Evolutionary conservation across 2,329 filamentous ascomycete genomes (phyloP), one percentile per base, ranked within the genome.

Genomic region (Hirsutella thompsonii): DNA sequence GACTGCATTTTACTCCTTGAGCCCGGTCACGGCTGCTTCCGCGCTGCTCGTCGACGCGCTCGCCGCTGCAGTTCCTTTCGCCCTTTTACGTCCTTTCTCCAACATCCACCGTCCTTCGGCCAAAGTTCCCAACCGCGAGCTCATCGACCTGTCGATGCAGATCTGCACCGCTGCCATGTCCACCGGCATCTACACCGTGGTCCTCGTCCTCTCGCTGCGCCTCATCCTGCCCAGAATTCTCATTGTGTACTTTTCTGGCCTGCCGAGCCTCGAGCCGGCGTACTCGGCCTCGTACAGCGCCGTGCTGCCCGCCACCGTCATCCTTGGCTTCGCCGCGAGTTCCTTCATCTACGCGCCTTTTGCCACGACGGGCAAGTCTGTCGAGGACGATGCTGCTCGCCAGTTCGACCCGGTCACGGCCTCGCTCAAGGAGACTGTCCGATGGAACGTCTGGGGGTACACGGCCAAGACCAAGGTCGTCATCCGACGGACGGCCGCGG

Each of bases 271-370:
- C 38, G 72, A 76, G 46, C 69, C 73, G 11, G 83, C 79, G 3
- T 78, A 90, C 56, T 65, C 72, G 19, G 74, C 81, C 10, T 74
- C 73, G 2, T 74, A 77, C 30, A 58, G 72, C 33, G 68, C 72
- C 8, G 68, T 84, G 37, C 60, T 87, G 3, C 78, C 81, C 1
- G 70, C 71, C 35, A 68, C 69, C 6, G 47, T 73, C 3, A 52
- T 68, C 2, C 68, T 84, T 16, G 89, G 88, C 3, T 67, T 77
- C 46, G 83, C 85, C 1, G 79, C 81, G 4, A 78, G 78, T 46
- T 72, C 74, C 36, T 90, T 93, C 57, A 76, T 95, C 49, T 93
- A 94, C 58, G 74, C 76, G 32, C 79, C 81, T 2, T 72, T 76
- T 19, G 72, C 76, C 16, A 70, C 67, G 13, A 69, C 72, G 0